Evolutionary conservation across 352 stramenopile species (phyloP), one percentile per base, ranked within the genome.

Genomic region (Pythium phragmiticola): DNA sequence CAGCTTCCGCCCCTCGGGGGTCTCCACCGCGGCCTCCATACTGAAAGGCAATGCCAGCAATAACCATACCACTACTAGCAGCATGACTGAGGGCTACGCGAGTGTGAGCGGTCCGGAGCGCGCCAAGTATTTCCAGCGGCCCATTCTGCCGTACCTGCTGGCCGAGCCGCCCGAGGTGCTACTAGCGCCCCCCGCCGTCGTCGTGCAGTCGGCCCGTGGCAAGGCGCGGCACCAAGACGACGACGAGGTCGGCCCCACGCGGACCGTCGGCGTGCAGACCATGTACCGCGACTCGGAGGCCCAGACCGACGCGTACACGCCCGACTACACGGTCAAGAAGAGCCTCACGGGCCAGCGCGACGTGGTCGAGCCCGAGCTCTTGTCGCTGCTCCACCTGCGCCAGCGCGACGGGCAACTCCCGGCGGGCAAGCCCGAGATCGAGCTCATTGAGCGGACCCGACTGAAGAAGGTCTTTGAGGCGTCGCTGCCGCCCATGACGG

Each of bases 281-380:
- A 75, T 81, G 74, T 98, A 95, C 70, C 85, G 94, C 36, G 94
- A 98, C 66, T 97, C 86, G 47, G 93, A 98, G 59, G 90, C 87
- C 8, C 94, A 98, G 72, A 98, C 94, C 17, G 81, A 95, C 36
- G 90, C 94, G 39, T 98, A 98, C 74, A 95, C 90, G 33, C 94
- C 93, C 2, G 90, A 97, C 60, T 98, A 90, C 60, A 91, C 90
- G 13, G 70, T 98, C 56, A 74, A 82, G 41, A 83, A 81, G 54
- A 84, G 75, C 30, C 66, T 65, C 36, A 63, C 68, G 43, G 70
- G 66, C 30, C 52, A 66, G 33, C 62, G 71, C 19, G 69, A 70
- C 3, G 65, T 68, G n/a, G 63, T 62, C 9, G 60, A 78, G 53
- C 93, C 92, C 0, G 92, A 98, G 71, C 77, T 98, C 21, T 68